Percentiles rank a stretch among this genome's conserved stretches.
Evolutionary conservation across 352 stramenopile genomes (phyloP).

Genomic region (Globisporangium viniferum): DNA sequence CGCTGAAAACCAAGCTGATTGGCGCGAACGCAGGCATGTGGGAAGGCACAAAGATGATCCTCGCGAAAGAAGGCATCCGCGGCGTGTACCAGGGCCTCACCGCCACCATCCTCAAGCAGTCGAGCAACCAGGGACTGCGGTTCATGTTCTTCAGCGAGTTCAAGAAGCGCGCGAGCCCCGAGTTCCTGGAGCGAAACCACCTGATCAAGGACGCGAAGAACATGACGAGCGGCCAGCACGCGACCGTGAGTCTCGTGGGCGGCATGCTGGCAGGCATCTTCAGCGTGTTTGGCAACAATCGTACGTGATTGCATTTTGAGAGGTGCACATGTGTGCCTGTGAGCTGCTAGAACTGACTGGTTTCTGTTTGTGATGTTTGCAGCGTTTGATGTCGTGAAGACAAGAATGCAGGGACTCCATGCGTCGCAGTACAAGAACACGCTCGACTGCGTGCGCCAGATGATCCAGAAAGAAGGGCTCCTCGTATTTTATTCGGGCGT

Average conservation of each 20-base stretch:
- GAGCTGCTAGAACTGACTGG: background rate
- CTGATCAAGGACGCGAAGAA: slow-evolving; percentile 75
- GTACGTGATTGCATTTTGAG: slow-evolving; percentile 45
- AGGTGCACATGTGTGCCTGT: background rate
- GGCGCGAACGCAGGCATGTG: slow-evolving; percentile 93
- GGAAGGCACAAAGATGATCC: slow-evolving; percentile 89
- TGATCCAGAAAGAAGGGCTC: slow-evolving; percentile 76
- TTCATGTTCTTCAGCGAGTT: slow-evolving; percentile 99
- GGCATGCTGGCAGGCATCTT: slow-evolving; percentile 96
- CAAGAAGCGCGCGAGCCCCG: slow-evolving; percentile 67
- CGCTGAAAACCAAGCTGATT: slow-evolving; percentile 97
- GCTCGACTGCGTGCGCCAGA: slow-evolving; percentile 79
- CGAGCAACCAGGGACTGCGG: slow-evolving; percentile 93
- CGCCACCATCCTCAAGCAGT: slow-evolving; percentile 94
- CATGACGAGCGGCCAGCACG: slow-evolving; percentile 61
- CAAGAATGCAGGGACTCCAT: slow-evolving; percentile 76
- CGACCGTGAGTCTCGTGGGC: slow-evolving; percentile 90
- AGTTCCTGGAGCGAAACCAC: slow-evolving; percentile 43
- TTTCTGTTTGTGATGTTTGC: slow-evolving; percentile 7
- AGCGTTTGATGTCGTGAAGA: slow-evolving; percentile 92
- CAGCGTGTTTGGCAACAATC: slow-evolving; percentile 96
- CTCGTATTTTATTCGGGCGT: slow-evolving; percentile 92
- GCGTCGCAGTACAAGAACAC: slow-evolving; percentile 79
- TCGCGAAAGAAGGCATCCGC: slow-evolving; percentile 87
- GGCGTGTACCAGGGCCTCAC: slow-evolving; percentile 93